Percentiles rank a stretch among this genome's conserved stretches.
phyloP scores from a whole-genome alignment of 352 stramenopile genomes.

The Peronospora destructor region DNA sequence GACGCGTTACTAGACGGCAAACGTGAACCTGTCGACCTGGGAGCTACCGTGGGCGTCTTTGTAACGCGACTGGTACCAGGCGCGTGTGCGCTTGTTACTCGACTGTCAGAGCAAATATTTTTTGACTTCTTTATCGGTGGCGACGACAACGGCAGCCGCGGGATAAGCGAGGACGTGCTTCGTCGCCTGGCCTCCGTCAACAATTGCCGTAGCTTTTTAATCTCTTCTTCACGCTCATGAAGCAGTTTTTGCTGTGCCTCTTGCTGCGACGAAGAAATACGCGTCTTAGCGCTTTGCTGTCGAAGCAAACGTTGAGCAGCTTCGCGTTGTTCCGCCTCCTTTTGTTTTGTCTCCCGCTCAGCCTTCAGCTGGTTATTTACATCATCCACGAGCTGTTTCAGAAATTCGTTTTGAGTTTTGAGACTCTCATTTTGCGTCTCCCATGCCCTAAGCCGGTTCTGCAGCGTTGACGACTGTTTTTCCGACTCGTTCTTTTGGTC shows the following conservation, averaged over 20 bases:
- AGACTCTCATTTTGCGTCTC: conserved; percentile 61
- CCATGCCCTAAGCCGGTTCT: conserved; percentile 74
- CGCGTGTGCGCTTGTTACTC: conserved; percentile 4
- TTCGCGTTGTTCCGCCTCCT: conserved; percentile 65
- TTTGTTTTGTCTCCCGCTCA: conserved; percentile 62
- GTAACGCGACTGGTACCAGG: conserved; percentile 9
- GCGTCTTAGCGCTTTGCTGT: conserved; percentile 59
- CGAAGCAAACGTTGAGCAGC: conserved; percentile 50
- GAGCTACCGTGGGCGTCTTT: conserved; percentile 14
- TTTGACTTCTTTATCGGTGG: conserved; percentile 43
- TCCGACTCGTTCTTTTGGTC: conserved; percentile 90
- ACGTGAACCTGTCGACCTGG: conserved; percentile 15
- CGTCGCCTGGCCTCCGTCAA: conserved; percentile 65
- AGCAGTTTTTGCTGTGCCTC: conserved; percentile 60
- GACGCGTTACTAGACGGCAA: conserved; percentile 14
- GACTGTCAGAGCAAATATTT: conserved; percentile 17
- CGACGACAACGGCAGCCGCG: conserved; percentile 36
- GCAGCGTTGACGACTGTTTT: conserved; percentile 68
- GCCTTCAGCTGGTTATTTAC: conserved; percentile 60
- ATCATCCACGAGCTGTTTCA: conserved; percentile 67
- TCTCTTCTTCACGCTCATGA: conserved; percentile 70
- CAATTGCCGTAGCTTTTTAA: conserved; percentile 68
- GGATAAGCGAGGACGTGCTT: conserved; percentile 66
- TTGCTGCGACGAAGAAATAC: conserved; percentile 61
- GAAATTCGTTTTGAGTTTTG: conserved; percentile 51